phyloP scores from a whole-genome alignment of 345 rosid species.

The Camelina laxa region DNA sequence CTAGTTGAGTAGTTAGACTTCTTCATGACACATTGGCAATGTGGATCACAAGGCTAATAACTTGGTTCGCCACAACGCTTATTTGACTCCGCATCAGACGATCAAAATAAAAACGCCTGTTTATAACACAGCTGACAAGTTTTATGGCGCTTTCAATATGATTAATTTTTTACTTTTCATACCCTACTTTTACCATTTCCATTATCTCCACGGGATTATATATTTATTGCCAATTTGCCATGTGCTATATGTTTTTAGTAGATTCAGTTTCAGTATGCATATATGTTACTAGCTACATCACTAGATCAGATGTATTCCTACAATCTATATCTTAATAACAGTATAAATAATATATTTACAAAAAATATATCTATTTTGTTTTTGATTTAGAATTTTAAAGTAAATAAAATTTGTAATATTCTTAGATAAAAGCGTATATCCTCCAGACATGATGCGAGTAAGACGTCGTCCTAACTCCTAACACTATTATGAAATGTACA shows the following conservation, averaged over 20 bases:
- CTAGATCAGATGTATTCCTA: neutral
- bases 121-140: neutral
- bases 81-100: neutral
- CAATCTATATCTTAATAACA: neutral
- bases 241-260: neutral
- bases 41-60: neutral
- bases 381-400: too few relatives aligned
- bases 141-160: neutral
- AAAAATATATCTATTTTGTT: too few relatives aligned
- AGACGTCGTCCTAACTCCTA: slow-evolving; percentile 19
- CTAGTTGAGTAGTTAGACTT: neutral
- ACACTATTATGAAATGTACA: neutral
- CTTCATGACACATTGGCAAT: neutral
- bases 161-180: neutral
- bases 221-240: neutral
- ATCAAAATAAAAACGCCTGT: neutral
- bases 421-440: neutral
- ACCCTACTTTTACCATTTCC: neutral
- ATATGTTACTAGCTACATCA: neutral
- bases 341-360: too few relatives aligned
- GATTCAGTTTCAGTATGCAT: neutral
- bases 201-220: neutral
- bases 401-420: neutral
- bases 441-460: slow-evolving; percentile 5
- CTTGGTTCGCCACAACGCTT: neutral